phyloP scores from a whole-genome alignment of 805 yeast genomes.

The Metschnikowia bowlesiae region DNA sequence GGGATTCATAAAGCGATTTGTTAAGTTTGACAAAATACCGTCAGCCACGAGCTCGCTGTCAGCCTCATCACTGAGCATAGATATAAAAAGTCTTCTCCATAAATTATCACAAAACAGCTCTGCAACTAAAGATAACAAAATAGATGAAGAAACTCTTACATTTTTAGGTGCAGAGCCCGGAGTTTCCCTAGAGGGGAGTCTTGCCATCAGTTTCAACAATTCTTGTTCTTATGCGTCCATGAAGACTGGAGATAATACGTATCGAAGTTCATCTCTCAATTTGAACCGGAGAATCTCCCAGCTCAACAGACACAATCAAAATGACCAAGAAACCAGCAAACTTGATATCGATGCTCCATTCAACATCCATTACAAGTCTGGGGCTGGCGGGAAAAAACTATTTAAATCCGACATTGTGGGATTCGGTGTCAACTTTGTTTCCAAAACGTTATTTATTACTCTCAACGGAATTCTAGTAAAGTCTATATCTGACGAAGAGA shows the following conservation, averaged over 20 bases:
- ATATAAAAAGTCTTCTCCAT: constrained; percentile 27
- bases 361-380: constrained; percentile 19
- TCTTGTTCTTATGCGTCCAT: constrained; percentile 36
- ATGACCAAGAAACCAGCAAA: constrained; percentile 30
- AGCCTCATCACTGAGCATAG: constrained; percentile 18
- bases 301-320: constrained; percentile 22
- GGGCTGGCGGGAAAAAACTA: constrained; percentile 28
- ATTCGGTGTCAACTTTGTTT: constrained; percentile 72
- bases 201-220: constrained; percentile 39
- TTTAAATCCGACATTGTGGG: constrained; percentile 64
- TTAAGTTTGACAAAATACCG: constrained; percentile 20
- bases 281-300: constrained; percentile 35
- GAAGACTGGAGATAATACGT: constrained; percentile 27
- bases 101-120: constrained; percentile 21
- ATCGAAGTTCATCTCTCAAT: constrained; percentile 29
- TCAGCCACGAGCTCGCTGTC: constrained; percentile 6
- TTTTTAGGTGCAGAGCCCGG: constrained; percentile 36
- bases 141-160: constrained; percentile 20
- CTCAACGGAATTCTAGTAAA: constrained; percentile 61
- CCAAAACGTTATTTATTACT: constrained; percentile 65
- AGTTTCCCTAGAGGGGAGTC: constrained; percentile 35
- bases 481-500: constrained; percentile 12
- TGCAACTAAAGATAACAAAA: constrained; percentile 1
- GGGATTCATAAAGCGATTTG: constrained; percentile 30
- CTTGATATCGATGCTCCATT: constrained; percentile 35